Evolutionary conservation across 106 monocot genomes (phyloP), one percentile per base, ranked within the genome.

Genomic region (Narthecium ossifragum): DNA sequence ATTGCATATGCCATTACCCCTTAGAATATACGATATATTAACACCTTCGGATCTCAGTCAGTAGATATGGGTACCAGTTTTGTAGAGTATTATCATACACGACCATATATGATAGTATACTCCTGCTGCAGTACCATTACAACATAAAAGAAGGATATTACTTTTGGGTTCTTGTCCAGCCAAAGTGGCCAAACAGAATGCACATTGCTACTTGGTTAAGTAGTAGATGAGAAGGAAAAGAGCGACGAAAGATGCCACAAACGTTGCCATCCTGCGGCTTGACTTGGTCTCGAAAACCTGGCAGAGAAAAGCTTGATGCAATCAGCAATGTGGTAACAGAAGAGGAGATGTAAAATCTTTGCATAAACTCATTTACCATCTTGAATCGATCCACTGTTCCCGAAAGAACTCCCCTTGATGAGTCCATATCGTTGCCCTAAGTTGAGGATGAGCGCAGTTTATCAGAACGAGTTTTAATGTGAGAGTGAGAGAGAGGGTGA

Each of bases 211-310:
- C 57, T 76, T 86, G 57, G 94, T 96, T 47, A 96, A 59, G 67
- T 86, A 90, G 64, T 96, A 96, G 53, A 96, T 71, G 61, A 90
- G 80, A 36, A 96, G 62, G 73, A 96, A 96, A 32, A 96, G 68
- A 9, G 71, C 80, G 32, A 94, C 64, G 40, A 90, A 96, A 10
- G 84, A 90, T 59, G 80, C 86, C 55, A 96, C 90, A 30, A 86
- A 73, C 2, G 80, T 84, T 12, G 68, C 80, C 94, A 90, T 81
- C 63, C 90, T 96, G 60, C 90, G 72, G 55, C 80, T 81, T 29
- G 94, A 86, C 72, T 90, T 96, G 1, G 65, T 86, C 75, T 90
- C 90, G 55, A 96, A 96, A 51, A 96, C 90, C 90, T 96, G 68
- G 18, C 48, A 46, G 2, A 38, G 22, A 40, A 41, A 38, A 11